These are phyloP conservation scores for Sporothrix dimorphospora DNA, from an alignment of 2,329 filamentous ascomycete genomes.

Conservation along the genomic window DNA sequence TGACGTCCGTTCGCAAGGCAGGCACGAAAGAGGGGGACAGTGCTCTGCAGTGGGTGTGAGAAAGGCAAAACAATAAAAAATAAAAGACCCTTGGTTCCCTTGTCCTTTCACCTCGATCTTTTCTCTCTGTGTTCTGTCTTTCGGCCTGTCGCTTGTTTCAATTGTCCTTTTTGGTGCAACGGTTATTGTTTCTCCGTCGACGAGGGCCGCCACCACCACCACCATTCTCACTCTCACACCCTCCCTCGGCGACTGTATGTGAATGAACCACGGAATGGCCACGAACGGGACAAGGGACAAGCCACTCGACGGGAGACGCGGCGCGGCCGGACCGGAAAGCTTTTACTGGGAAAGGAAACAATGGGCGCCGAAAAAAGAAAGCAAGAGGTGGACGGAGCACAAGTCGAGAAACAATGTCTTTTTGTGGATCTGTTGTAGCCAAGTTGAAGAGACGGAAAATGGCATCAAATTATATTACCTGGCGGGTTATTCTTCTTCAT, in stretches of 20 bases:
- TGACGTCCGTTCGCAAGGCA: not conserved
- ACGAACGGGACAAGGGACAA: not conserved
- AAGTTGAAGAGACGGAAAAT: not conserved
- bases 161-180: not conserved
- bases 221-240: too few species aligned
- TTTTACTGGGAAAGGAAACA: not conserved
- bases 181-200: not conserved
- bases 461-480: not conserved
- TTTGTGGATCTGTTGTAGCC: not conserved
- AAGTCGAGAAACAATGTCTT: not conserved
- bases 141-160: not conserved
- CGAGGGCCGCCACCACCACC: not conserved
- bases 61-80: not conserved
- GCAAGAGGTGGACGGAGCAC: not conserved
- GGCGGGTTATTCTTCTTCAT: not conserved
- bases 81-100: not conserved
- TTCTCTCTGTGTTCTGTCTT: not conserved
- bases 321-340: conserved; percentile 9
- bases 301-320: not conserved
- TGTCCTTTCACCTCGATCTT: not conserved
- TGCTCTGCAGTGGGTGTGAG: not conserved
- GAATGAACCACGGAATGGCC: conserved; percentile 2
- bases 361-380: not conserved
- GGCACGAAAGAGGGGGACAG: not conserved
- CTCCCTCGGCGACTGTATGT: not conserved